Evolutionary conservation across 257 asterid genomes (phyloP).

Genomic region (Orobanche coerulescens): DNA sequence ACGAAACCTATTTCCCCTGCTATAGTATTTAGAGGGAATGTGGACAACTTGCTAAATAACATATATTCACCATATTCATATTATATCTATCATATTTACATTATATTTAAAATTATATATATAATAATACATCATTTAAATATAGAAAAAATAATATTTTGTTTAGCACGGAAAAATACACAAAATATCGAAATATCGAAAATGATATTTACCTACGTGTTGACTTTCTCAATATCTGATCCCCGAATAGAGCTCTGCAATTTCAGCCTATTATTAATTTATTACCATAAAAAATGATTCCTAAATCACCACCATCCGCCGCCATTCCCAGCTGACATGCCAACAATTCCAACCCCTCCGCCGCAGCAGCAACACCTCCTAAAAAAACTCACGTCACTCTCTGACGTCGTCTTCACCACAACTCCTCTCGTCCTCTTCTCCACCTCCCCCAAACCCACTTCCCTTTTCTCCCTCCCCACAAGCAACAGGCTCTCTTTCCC

Average conservation of each 20-base stretch:
- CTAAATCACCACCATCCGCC: constrained; percentile 24
- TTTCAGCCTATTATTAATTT: constrained; percentile 38
- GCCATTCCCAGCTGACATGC: constrained; percentile 33
- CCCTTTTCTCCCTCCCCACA: constrained; percentile 31
- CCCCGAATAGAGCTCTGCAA: constrained; percentile 22
- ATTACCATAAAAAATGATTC: constrained; percentile 19
- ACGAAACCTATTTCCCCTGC: too few relatives aligned
- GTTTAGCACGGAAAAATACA: too few relatives aligned
- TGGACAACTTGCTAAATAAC: too few relatives aligned
- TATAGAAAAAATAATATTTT: too few relatives aligned
- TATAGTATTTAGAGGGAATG: too few relatives aligned
- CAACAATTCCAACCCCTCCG: constrained; percentile 39
- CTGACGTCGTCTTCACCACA: constrained; percentile 73
- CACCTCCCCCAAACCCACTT: constrained; percentile 50
- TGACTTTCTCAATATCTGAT: constrained; percentile 33
- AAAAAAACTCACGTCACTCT: constrained; percentile 45
- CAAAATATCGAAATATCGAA: too few relatives aligned
- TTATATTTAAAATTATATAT: too few relatives aligned
- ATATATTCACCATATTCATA: too few relatives aligned
- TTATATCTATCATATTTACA: too few relatives aligned
- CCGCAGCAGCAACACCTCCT: constrained; percentile 31
- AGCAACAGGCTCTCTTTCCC: constrained; percentile 46
- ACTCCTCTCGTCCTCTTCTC: constrained; percentile 61
- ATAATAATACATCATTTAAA: too few relatives aligned
- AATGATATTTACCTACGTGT: too few relatives aligned